Evolutionary conservation across 805 yeast species (phyloP).

Genomic region (Suhomyces sp.): DNA sequence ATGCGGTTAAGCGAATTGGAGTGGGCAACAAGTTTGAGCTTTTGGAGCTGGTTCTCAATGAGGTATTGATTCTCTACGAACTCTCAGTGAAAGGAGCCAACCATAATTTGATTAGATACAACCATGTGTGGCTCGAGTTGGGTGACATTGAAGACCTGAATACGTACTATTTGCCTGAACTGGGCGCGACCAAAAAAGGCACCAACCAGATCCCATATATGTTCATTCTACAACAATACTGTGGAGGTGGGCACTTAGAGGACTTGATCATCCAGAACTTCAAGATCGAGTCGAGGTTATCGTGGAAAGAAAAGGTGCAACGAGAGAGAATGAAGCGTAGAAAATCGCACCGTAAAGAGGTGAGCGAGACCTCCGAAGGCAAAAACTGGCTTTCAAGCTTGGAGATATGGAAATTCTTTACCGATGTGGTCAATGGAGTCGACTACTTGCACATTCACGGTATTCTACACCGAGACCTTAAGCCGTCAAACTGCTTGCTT

Average conservation of each 20-base stretch:
- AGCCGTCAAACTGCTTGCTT: slow-evolving; percentile 83
- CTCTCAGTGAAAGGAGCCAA: slow-evolving; percentile 43
- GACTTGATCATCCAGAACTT: slow-evolving; percentile 42
- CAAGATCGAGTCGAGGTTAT: slow-evolving; percentile 17
- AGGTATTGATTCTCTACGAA: slow-evolving; percentile 68
- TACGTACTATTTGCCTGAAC: slow-evolving; percentile 21
- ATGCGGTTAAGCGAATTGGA: slow-evolving; percentile 82
- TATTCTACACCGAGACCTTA: slow-evolving; percentile 82
- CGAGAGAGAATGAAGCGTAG: slow-evolving; percentile 25
- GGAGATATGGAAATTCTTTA: slow-evolving; percentile 68
- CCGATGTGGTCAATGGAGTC: slow-evolving; percentile 69
- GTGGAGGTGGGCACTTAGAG: slow-evolving; percentile 85
- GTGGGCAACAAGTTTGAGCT: slow-evolving; percentile 74
- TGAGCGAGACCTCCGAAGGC: neutral
- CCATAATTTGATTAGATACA: slow-evolving; percentile 71
- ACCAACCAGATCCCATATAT: slow-evolving; percentile 57
- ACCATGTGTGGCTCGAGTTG: slow-evolving; percentile 89
- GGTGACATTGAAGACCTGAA: slow-evolving; percentile 50
- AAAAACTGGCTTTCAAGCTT: slow-evolving; percentile 42
- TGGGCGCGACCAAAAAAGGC: slow-evolving; percentile 6
- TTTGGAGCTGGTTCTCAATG: slow-evolving; percentile 67
- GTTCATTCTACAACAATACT: slow-evolving; percentile 80
- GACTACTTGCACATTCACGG: slow-evolving; percentile 68
- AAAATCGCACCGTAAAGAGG: slow-evolving; percentile 1
- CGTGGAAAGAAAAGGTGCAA: slow-evolving; percentile 26